These are phyloP conservation scores for Zasmidium angulare DNA, from an alignment of 2,329 filamentous ascomycete genomes.

Conservation along the genomic window DNA sequence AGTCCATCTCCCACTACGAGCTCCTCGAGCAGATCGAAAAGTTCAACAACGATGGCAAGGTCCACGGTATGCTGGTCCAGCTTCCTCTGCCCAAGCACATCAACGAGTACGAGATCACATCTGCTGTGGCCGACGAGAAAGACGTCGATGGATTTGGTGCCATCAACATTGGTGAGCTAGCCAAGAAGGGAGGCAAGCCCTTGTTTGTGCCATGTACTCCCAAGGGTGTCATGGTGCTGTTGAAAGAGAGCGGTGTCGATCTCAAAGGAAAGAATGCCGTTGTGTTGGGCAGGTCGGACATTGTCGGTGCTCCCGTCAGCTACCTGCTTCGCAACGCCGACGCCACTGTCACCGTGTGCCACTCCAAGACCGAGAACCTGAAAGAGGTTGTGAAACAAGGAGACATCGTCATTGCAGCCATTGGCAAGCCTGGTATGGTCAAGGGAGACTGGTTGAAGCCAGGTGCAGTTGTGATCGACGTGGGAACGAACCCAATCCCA, in stretches of 20 bases:
- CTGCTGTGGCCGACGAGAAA: constrained; percentile 87
- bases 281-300: constrained; percentile 91
- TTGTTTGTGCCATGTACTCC: constrained; percentile 94
- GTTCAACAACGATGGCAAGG: constrained; percentile 80
- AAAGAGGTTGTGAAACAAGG: constrained; percentile 74
- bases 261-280: constrained; percentile 89
- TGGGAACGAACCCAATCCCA: constrained; percentile 93
- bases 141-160: constrained; percentile 97
- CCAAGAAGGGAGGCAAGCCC: constrained; percentile 88
- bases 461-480: constrained; percentile 93
- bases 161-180: constrained; percentile 91
- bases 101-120: constrained; percentile 86
- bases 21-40: constrained; percentile 77
- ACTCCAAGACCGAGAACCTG: constrained; percentile 79
- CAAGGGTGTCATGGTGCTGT: constrained; percentile 91
- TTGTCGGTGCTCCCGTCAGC: constrained; percentile 95
- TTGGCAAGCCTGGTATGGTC: constrained; percentile 82
- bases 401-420: constrained; percentile 88
- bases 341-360: constrained; percentile 94
- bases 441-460: constrained; percentile 95
- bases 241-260: constrained; percentile 80
- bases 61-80: constrained; percentile 94
- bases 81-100: constrained; percentile 86
- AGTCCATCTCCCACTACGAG: constrained; percentile 78
- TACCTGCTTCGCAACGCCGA: constrained; percentile 93